These are phyloP conservation scores for Tetracentron sinense DNA, from an alignment of 164 flowering plant species.

Conservation along the genomic window DNA sequence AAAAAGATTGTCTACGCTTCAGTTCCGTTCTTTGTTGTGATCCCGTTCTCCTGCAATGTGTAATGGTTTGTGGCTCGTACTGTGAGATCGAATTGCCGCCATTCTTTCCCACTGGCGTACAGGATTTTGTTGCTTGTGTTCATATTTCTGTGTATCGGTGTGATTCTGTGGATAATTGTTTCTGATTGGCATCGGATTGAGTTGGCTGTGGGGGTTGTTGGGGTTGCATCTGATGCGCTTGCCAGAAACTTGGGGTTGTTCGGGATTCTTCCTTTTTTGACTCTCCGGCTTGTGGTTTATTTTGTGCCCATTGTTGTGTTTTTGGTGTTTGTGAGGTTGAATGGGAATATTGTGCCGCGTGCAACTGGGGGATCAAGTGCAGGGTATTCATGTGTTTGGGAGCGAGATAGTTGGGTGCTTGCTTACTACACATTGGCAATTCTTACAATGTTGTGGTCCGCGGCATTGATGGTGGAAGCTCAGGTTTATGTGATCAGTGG, in stretches of 20 bases:
- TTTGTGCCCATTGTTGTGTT: slow-evolving; percentile 80
- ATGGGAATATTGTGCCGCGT: slow-evolving; percentile 68
- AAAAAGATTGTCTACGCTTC: slow-evolving; percentile 77
- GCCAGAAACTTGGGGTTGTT: slow-evolving; percentile 65
- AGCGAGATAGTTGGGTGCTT: slow-evolving; percentile 92
- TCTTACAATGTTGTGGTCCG: slow-evolving; percentile 88
- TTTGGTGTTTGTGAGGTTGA: slow-evolving; percentile 64
- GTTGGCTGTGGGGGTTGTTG: slow-evolving; percentile 62
- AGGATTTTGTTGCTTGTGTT: slow-evolving; percentile 65
- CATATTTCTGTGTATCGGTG: slow-evolving; percentile 63
- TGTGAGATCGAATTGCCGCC: slow-evolving; percentile 52
- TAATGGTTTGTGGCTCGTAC: slow-evolving; percentile 96
- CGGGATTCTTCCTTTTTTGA: slow-evolving; percentile 60
- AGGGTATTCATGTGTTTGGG: slow-evolving; percentile 73
- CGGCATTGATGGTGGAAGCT: slow-evolving; percentile 62
- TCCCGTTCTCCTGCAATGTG: slow-evolving; percentile 66
- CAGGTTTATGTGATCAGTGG: slow-evolving; percentile 79
- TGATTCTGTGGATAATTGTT: slow-evolving; percentile 73
- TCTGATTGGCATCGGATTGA: slow-evolving; percentile 81
- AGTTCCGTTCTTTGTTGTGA: slow-evolving; percentile 57
- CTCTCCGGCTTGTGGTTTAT: slow-evolving; percentile 51
- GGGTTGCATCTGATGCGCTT: slow-evolving; percentile 72
- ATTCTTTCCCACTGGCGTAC: slow-evolving; percentile 59
- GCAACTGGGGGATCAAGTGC: slow-evolving; percentile 29
- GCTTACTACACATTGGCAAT: slow-evolving; percentile 82